These are phyloP conservation scores for Marvania coccoides DNA, from an alignment of 139 green algal genomes.

Conservation along the genomic window DNA sequence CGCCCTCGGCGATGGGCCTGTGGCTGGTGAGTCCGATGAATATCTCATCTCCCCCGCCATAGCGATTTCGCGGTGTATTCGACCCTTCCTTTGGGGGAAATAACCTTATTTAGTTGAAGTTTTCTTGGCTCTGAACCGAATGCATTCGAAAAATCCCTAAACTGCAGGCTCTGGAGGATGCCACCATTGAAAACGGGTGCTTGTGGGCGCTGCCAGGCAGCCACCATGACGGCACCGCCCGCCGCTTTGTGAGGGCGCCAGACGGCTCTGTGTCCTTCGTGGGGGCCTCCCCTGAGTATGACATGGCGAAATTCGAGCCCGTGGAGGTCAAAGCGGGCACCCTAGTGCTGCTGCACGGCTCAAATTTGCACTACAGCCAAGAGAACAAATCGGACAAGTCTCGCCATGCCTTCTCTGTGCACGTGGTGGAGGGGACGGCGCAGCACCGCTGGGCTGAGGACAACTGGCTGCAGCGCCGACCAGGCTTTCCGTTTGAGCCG, in stretches of 20 bases:
- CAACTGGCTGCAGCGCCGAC: conserved; percentile 74
- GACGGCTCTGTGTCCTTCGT: conserved; percentile 46
- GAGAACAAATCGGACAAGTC: conserved; percentile 41
- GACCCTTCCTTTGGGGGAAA: too few relatives aligned
- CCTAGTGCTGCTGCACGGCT: conserved; percentile 82
- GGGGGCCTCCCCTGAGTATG: conserved; percentile 22
- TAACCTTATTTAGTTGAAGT: too few relatives aligned
- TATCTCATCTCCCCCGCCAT: too few relatives aligned
- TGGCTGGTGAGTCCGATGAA: too few relatives aligned
- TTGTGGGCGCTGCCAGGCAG: conserved; percentile 67
- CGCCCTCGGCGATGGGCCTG: conserved; percentile 70
- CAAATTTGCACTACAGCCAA: conserved; percentile 57
- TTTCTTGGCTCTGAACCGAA: too few relatives aligned
- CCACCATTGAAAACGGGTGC: conserved; percentile 83
- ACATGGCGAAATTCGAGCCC: conserved; percentile 58
- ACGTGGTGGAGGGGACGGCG: conserved; percentile 61
- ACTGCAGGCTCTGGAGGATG: conserved; percentile 93
- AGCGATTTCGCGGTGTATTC: too few relatives aligned
- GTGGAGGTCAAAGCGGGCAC: conserved; percentile 69
- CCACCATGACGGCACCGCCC: conserved; percentile 38
- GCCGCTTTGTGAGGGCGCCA: conserved; percentile 28
- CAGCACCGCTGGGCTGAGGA: conserved; percentile 41
- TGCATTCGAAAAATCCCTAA: too few relatives aligned
- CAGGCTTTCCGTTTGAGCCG: conserved; percentile 54
- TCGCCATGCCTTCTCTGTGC: conserved; percentile 75